Evolutionary conservation across 768 basidiomycete genomes (phyloP), one percentile per base, ranked within the genome.

Genomic region (Kwoniella mangroviensis): DNA sequence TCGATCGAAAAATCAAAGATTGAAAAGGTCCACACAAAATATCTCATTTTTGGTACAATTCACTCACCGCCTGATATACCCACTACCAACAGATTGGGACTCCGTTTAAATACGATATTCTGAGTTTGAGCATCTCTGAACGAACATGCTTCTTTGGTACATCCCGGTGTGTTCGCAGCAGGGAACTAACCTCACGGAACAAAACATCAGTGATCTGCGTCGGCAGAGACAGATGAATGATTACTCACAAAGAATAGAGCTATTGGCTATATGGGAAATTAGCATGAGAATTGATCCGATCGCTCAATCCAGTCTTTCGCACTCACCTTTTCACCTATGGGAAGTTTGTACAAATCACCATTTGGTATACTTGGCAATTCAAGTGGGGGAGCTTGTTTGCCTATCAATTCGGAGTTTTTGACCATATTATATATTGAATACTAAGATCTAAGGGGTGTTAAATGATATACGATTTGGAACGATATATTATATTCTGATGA

Each of bases 61-160:
- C 15, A 74, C 78, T 26, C 45, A 79, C 81, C 81, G 21, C 87
- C 85, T 77, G 90, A 91, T 71, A 94, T 85, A 10, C 93, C 93
- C 43, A 94, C 84, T 42, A 94, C 86, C 55, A 87, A 84, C 42
- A 91, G 86, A 42, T 89, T 71, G 1, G 88, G 40, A 85, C 75
- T 87, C 52, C 87, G 84, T 78, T 89, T 88, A 83, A 90, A 93
- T 26, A 85, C 85, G 6, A 69, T 63, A 57, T 76, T 89, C 86
- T 90, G 88, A 43, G 85, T 87, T 53, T 91, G 83, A 3, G 91
- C 91, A 84, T 94, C 91, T 26, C 92, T 88, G 82, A 94, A 93
- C 63, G 89, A 86, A 75, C 92, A 93, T 1, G 90, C 92, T 81
- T 94, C 89, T 76, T 87, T 89, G 19, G 91, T 94, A 82, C 93